Evolutionary conservation across 2,329 filamentous ascomycete genomes (phyloP), one percentile per base, ranked within the genome.

Genomic region (Diaporthe vaccinii): DNA sequence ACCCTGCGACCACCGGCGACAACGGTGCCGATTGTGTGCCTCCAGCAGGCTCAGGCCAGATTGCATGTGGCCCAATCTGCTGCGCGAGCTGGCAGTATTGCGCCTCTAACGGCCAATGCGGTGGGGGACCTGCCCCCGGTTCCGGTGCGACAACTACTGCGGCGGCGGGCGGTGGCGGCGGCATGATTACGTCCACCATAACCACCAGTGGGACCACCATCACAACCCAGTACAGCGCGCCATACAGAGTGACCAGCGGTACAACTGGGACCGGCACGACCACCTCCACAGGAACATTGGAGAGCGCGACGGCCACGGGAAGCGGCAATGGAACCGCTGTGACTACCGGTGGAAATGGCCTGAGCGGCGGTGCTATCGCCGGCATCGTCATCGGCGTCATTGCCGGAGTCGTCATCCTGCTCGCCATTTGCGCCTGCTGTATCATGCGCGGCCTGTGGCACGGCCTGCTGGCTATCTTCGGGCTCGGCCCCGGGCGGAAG

Each of bases 331-430:
- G 82, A 12, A 80, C 79, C 44, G 86, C 86, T 46, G 82, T 83
- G 61, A 85, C 83, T 79, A 74, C 71, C 36, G 68, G 74, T 22
- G 84, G 84, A 74, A 83, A 84, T 58, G 78, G 80, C 39, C 88
- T 96, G 72, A 94, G 92, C 79, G 89, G 88, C 58, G 94, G 93
- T 71, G 94, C 93, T 76, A 96, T 96, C 79, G 94, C 94, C 22
- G 94, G 94, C 76, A 96, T 96, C 80, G 94, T 96, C 78, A 92
- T 96, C 74, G 94, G 94, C 77, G 89, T 91, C 15, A 87, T 96
- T 67, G 89, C 89, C 20, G 94, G 93, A 77, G 87, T 95, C 49
- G 84, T 89, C 55, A 86, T 96, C 3, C 89, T 96, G 31, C 85
- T 93, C 6, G 88, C 94, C 10, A 84, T 95, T 80, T 95, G 93